Base-by-base conservation (phyloP, 148 eudicot species). In the Rhododendron molle region DNA sequence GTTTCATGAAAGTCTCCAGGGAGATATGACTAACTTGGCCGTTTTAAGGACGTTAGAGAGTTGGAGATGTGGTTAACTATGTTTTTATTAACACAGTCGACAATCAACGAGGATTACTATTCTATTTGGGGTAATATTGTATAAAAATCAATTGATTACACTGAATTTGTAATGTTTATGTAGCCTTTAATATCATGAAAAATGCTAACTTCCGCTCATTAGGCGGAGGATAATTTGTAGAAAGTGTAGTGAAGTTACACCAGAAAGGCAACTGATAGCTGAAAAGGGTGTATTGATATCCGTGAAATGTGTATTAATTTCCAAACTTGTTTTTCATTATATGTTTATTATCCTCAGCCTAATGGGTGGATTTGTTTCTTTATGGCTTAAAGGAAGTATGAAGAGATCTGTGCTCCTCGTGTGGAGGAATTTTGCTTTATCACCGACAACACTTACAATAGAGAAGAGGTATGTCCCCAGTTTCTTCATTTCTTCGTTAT, bases 391-490 rank as follows among this genome's bases (percentile, higher is more conserved):
- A 96, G 98, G 86, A 94, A 96, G 83, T 93, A 94, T 86, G 98
- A 96, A 92, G 98, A 96, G 85, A 92, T 92, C 85, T 85, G 86
- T 87, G 93, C 96, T 50, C 98, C 98, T 58, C 92, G 91, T 60
- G 91, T 94, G 36, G 98, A 94, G 85, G 98, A 94, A 82, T 93
- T 96, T 85, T 94, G 98, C 86, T 93, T 93, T 90, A 96, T 96
- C 91, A 96, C 98, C 5, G 98, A 94, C 78, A 94, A 93, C 82
- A 94, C 98, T 87, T 95, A 94, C 88, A 87, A 93, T 34, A 93
- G 86, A 90, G 93, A 89, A 86, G 96, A 94, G 95, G 98, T 93
- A 72, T 67, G 84, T 49, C 49, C 50, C 72, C 84, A 32, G 11
- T 69, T 32, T 52, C 73, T 81, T 81, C 73, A 36, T 34, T 13